These are phyloP conservation scores for Ophiosphaerella narmari DNA, from an alignment of 2,329 filamentous ascomycete species.

Conservation along the genomic window DNA sequence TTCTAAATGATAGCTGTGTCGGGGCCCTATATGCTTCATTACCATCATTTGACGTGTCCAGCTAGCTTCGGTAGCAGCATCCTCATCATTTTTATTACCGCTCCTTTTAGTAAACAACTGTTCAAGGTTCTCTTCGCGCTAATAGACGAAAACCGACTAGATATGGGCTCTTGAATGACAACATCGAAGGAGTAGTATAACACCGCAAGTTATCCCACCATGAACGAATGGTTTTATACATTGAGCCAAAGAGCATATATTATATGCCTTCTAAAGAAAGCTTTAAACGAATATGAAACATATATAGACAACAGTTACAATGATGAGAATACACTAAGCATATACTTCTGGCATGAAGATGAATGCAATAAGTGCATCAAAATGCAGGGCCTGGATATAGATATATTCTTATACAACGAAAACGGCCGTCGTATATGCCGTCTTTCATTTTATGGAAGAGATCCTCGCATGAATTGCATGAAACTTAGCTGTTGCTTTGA, in stretches of 20 bases:
- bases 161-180: no score
- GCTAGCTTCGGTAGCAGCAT: no score
- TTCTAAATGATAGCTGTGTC: no score
- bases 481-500: constrained; percentile 23
- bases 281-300: constrained; percentile 30
- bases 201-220: constrained; percentile 20
- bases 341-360: constrained; percentile 38
- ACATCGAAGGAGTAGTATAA: no score
- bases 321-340: constrained; percentile 31
- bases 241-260: constrained; percentile 9
- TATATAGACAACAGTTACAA: constrained; percentile 33
- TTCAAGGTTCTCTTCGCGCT: no score
- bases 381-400: constrained; percentile 28
- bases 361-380: constrained; percentile 41
- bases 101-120: no score
- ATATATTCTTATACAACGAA: constrained; percentile 27
- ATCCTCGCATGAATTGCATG: constrained; percentile 20
- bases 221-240: constrained; percentile 3
- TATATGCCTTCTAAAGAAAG: constrained; percentile 24
- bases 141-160: no score
- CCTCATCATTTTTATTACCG: no score
- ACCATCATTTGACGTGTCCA: no score
- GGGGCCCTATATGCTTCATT: no score
- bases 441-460: constrained; percentile 25
- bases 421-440: constrained; percentile 24